phyloP scores from a whole-genome alignment of 2,329 filamentous ascomycete genomes.

The Colletotrichum liaoningense region DNA sequence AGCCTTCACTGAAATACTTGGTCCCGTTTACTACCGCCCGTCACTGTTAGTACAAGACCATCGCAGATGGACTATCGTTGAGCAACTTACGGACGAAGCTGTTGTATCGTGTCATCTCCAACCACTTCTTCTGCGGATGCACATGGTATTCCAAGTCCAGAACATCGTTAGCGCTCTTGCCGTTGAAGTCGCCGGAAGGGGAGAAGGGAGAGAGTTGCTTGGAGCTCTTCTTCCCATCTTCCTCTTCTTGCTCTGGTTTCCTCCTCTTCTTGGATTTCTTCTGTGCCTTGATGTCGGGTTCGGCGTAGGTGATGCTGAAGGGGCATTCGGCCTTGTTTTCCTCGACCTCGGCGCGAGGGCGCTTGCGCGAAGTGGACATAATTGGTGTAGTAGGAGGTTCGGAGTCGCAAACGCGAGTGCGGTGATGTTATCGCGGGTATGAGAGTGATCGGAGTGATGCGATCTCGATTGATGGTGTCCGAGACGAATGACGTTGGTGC shows the following conservation, averaged over 20 bases:
- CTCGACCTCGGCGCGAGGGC: conserved; percentile 60
- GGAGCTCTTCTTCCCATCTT: conserved; percentile 57
- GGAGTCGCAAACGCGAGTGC: conserved; percentile 15
- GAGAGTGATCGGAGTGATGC: background rate
- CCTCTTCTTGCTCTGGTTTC: conserved; percentile 58
- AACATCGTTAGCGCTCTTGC: conserved; percentile 53
- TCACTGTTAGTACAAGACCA: conserved; percentile 5
- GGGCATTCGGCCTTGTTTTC: conserved; percentile 68
- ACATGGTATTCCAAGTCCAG: conserved; percentile 68
- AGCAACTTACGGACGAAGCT: conserved; percentile 68
- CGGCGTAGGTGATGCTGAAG: conserved; percentile 55
- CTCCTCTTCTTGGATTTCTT: conserved; percentile 57
- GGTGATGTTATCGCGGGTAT: background rate
- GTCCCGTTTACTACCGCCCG: conserved; percentile 61
- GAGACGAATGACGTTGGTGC: background rate
- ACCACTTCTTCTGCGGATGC: conserved; percentile 64
- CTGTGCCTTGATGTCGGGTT: conserved; percentile 57
- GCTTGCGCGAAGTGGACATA: conserved; percentile 55
- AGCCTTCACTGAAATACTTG: conserved; percentile 69
- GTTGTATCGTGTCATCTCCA: conserved; percentile 70
- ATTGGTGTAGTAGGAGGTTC: background rate
- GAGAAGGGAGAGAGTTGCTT: conserved; percentile 66
- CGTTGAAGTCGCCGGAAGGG: conserved; percentile 65
- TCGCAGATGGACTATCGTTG: background rate
- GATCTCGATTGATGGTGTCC: background rate